phyloP scores from a whole-genome alignment of 1,284 basidiomycete genomes.

The Cryptococcus hybrid region DNA sequence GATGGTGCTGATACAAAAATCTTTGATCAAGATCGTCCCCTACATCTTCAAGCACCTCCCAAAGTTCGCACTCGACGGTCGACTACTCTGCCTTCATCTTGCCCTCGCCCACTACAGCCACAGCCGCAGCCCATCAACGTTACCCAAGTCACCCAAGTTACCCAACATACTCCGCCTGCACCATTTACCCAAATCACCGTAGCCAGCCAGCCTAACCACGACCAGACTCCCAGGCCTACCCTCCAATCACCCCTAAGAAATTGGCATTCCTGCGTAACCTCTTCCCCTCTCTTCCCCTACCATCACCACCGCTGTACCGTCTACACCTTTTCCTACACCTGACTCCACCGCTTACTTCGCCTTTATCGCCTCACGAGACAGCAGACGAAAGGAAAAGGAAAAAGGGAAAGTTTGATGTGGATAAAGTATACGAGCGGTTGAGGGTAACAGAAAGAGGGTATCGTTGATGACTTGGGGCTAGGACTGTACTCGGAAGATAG shows the following conservation, averaged over 20 bases:
- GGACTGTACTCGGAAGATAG: background rate
- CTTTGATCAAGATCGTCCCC: background rate
- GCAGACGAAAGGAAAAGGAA: background rate
- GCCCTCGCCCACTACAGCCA: background rate
- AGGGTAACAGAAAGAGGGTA: background rate
- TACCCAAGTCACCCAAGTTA: too few species aligned
- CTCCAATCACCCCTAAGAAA: background rate
- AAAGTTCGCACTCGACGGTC: background rate
- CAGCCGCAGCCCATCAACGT: too few species aligned
- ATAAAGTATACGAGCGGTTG: constrained; percentile 1
- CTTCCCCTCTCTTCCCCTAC: background rate
- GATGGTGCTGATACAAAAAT: background rate
- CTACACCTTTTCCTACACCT: background rate
- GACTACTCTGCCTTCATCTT: background rate
- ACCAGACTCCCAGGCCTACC: too few species aligned
- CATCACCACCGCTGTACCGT: background rate
- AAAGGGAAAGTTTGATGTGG: background rate
- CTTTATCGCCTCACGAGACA: background rate
- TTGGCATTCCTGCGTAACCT: background rate
- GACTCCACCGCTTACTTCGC: background rate
- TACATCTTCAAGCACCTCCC: background rate
- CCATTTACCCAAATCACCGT: too few species aligned
- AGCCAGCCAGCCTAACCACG: too few species aligned
- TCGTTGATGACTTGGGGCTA: background rate
- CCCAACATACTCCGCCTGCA: too few species aligned